Percentiles rank a stretch among this genome's conserved stretches.
These are phyloP conservation scores for Globomyces pollinis-pini DNA, from an alignment of 192 early-diverging fungal species.

Conservation along the genomic window DNA sequence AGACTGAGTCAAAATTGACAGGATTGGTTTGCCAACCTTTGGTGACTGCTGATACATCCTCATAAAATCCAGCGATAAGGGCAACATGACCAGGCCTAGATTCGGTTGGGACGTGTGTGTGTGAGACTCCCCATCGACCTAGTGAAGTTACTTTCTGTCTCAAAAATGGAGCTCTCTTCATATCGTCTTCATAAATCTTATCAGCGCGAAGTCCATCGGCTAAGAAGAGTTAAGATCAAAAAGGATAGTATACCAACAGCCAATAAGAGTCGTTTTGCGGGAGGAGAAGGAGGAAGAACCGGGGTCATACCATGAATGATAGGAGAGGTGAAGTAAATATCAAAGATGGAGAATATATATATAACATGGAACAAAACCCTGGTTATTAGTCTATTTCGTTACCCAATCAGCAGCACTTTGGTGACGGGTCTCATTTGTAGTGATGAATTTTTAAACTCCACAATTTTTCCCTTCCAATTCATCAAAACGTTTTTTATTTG, in stretches of 20 bases:
- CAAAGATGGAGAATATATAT: slow-evolving; percentile 89
- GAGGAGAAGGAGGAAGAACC: slow-evolving; percentile 58
- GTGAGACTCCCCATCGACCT: slow-evolving; percentile 43
- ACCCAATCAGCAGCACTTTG: slow-evolving; percentile 7
- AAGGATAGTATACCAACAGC: slow-evolving; percentile 70
- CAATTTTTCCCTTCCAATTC: too few relatives aligned
- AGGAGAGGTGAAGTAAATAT: slow-evolving; percentile 98
- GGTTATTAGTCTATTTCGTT: slow-evolving; percentile 45
- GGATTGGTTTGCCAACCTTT: slow-evolving; percentile 98
- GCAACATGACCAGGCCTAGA: slow-evolving; percentile 96
- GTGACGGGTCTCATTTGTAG: neutral
- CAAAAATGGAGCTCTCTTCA: slow-evolving; percentile 40
- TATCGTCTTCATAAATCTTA: slow-evolving; percentile 66
- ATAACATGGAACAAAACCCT: slow-evolving; percentile 87
- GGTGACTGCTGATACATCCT: slow-evolving; percentile 96
- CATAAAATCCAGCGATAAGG: slow-evolving; percentile 95
- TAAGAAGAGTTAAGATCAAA: slow-evolving; percentile 11
- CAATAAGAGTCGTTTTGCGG: slow-evolving; percentile 80
- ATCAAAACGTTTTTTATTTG: too few relatives aligned
- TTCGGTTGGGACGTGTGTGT: slow-evolving; percentile 91
- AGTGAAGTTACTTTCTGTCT: slow-evolving; percentile 20
- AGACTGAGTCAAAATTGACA: slow-evolving; percentile 92
- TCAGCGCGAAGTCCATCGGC: slow-evolving; percentile 92
- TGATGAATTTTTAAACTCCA: neutral
- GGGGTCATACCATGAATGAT: slow-evolving; percentile 95